Conservation (phyloP, 176 grass and related monocot species). For the Oryza meridionalis region DNA sequence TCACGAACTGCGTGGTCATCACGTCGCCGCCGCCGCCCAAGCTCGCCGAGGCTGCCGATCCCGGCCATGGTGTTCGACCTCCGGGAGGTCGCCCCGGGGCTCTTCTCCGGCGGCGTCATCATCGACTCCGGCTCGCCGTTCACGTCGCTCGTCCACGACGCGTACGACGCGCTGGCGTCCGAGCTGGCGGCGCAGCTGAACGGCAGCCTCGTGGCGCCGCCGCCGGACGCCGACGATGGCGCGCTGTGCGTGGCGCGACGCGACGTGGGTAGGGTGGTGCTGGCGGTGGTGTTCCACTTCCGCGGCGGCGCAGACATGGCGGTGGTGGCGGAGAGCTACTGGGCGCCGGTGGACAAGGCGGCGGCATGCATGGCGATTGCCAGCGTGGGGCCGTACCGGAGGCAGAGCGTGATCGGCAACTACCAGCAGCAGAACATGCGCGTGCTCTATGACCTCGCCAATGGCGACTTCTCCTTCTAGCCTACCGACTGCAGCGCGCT, state of each 20-base stretch:
- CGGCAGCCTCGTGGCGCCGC: slow-evolving; percentile 18
- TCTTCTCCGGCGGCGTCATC: not conserved
- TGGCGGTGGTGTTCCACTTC: slow-evolving; percentile 32
- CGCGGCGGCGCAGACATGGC: slow-evolving; percentile 25
- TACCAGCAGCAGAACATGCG: slow-evolving; percentile 36
- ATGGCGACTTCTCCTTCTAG: slow-evolving; percentile 13
- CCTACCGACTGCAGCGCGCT: slow-evolving; percentile 3
- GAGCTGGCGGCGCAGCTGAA: slow-evolving; percentile 6
- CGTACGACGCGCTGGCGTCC: not conserved
- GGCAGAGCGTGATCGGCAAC: slow-evolving; percentile 2
- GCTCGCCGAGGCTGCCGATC: slow-evolving; percentile 28
- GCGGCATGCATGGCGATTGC: slow-evolving; percentile 14
- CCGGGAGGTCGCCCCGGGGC: not conserved
- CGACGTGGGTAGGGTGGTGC: not conserved
- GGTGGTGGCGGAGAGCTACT: slow-evolving; percentile 26
- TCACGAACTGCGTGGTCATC: slow-evolving; percentile 26
- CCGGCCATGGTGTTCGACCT: slow-evolving; percentile 14
- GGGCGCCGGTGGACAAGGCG: not conserved
- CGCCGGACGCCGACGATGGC: not conserved
- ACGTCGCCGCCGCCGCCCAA: not conserved
- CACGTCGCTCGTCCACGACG: not conserved
- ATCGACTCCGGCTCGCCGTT: slow-evolving; percentile 34
- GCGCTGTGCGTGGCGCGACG: not conserved
- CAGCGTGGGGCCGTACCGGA: fast-evolving
- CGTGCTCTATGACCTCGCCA: slow-evolving; percentile 27